Conservation (phyloP, 2,329 filamentous ascomycete species). For the Zasmidium citrigriseum region DNA sequence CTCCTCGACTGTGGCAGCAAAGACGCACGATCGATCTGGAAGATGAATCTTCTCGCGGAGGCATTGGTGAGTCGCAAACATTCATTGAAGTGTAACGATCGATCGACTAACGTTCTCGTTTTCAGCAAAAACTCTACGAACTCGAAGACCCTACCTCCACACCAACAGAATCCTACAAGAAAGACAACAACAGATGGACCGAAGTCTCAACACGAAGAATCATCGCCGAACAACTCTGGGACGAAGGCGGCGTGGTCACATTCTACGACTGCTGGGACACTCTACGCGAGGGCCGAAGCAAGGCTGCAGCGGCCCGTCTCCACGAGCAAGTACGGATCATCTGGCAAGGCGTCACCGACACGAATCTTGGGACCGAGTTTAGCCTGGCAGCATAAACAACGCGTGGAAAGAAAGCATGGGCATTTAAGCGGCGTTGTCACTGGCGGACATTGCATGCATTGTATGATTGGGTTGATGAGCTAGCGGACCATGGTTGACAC, state of each 20-base stretch:
- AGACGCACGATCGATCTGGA: conserved; percentile 19
- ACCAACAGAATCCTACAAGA: conserved; percentile 12
- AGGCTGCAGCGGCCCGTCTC: conserved; percentile 18
- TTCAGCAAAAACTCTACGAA: conserved; percentile 12
- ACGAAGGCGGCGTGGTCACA: conserved; percentile 13
- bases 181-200: conserved; percentile 19
- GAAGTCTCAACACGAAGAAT: conserved; percentile 21
- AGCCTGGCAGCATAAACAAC: neutral
- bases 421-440: neutral
- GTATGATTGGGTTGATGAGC: neutral
- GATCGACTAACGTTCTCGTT: neutral
- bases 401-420: neutral
- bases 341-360: conserved; percentile 18
- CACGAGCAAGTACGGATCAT: conserved; percentile 15
- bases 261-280: conserved; percentile 23
- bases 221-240: conserved; percentile 21
- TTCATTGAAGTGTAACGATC: too few species aligned
- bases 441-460: neutral
- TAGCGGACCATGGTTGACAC: too few species aligned
- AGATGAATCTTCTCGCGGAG: conserved; percentile 17
- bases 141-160: conserved; percentile 20
- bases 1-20: conserved; percentile 17
- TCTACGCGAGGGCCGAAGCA: conserved; percentile 18
- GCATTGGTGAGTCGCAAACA: conserved; percentile 13
- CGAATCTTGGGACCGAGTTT: conserved; percentile 17